Evolutionary conservation across 495 filamentous ascomycete genomes (phyloP).

Genomic region (Penicillium dipodomyicola): DNA sequence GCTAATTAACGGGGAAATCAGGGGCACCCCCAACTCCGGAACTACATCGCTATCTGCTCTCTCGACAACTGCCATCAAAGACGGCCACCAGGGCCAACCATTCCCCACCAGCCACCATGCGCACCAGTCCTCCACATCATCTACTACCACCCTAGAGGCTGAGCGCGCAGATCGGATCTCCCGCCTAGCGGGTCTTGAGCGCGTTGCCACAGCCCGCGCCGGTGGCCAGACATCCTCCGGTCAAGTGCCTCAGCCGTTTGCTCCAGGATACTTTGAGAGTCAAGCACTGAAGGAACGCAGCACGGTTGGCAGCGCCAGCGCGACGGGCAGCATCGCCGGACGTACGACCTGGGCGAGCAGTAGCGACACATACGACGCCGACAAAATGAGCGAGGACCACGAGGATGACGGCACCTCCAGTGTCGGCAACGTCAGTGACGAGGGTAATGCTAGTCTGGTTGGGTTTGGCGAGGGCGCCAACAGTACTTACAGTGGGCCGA

Average conservation of each 20-base stretch:
- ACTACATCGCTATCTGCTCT: conserved; percentile 83
- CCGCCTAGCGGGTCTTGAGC: conserved; percentile 80
- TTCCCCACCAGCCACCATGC: conserved; percentile 56
- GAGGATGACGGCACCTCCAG: conserved; percentile 57
- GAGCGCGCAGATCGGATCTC: conserved; percentile 94
- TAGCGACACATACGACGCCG: conserved; percentile 60
- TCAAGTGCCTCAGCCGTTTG: conserved; percentile 27
- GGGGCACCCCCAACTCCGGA: conserved; percentile 87
- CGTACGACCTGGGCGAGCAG: conserved; percentile 72
- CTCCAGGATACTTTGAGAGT: conserved; percentile 68
- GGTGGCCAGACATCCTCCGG: conserved; percentile 35
- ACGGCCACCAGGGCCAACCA: conserved; percentile 77
- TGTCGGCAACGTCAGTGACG: conserved; percentile 76
- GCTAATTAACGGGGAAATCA: conserved; percentile 29
- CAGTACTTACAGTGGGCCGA: conserved; percentile 73
- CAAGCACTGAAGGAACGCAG: conserved; percentile 64
- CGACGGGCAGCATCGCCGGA: conserved; percentile 69
- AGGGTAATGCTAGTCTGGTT: conserved; percentile 69
- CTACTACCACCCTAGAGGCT: conserved; percentile 72
- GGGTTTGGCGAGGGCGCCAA: conserved; percentile 86
- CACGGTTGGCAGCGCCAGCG: conserved; percentile 83
- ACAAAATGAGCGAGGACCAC: conserved; percentile 69
- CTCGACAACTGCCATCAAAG: conserved; percentile 90
- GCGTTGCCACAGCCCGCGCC: conserved; percentile 65
- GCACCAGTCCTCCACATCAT: conserved; percentile 52